Evolutionary conservation across 352 stramenopile species (phyloP).

Genomic region (Phytophthora rubi): DNA sequence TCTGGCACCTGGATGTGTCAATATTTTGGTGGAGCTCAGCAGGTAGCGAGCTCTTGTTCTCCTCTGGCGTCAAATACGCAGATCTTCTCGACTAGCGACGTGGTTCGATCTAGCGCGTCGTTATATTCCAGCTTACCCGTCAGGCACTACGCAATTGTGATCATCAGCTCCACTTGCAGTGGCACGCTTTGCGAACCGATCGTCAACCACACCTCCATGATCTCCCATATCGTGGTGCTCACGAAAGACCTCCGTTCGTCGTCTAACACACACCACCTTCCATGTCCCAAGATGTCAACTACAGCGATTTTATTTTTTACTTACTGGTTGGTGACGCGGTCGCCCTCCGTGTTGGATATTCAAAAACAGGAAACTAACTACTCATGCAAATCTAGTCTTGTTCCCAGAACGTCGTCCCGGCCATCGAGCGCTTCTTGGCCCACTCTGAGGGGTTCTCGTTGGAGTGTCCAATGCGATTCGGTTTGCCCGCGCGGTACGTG

Average conservation of each 20-base stretch:
- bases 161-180: conserved; percentile 69
- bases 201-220: conserved; percentile 52
- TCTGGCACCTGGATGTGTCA: conserved; percentile 4
- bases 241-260: conserved; percentile 56
- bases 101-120: conserved; percentile 46
- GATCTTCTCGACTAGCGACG: conserved; percentile 52
- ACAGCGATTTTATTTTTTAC: not conserved
- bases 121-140: conserved; percentile 53
- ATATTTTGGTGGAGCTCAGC: conserved; percentile 38
- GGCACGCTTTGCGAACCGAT: conserved; percentile 63
- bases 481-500: conserved; percentile 48
- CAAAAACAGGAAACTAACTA: conserved; percentile 13
- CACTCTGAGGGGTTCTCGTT: conserved; percentile 57
- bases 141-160: conserved; percentile 64
- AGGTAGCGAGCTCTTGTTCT: conserved; percentile 58
- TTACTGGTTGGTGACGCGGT: conserved; percentile 1
- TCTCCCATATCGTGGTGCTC: conserved; percentile 24
- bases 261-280: conserved; percentile 19
- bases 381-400: conserved; percentile 22
- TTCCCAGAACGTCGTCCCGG: conserved; percentile 47
- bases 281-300: not conserved
- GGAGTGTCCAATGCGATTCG: conserved; percentile 49
- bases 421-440: conserved; percentile 43
- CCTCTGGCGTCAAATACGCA: conserved; percentile 41
- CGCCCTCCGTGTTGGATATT: conserved; percentile 1